Evolutionary conservation across 2,329 filamentous ascomycete species (phyloP), one percentile per base, ranked within the genome.

Genomic region (Clarireedia monteithiana): DNA sequence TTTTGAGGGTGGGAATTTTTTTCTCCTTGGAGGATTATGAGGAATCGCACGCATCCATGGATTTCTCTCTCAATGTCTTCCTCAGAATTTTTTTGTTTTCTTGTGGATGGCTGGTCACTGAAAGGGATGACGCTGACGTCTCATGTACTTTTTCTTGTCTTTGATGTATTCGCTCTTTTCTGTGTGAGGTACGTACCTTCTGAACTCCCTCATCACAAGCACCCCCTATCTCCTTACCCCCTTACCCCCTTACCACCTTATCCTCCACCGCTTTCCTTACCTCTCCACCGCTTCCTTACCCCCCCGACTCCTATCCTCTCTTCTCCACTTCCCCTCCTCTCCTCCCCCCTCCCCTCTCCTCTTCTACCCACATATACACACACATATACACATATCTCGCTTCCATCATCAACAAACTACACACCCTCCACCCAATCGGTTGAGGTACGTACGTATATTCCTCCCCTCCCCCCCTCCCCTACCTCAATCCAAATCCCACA

Each of bases 121-220:
- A 49, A 12, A 48, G 40, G 26, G 47, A 26, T 36, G 12, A 34
- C 17, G 26, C 6, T 30, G 39, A 27, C 49, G 40, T 42, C 53
- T 55, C 55, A 55, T 61, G 51, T 58, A 58, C 48, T 30, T 23
- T 36, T 51, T n/a, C 39, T 45, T 40, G 15, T 24, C 39, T 17
- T 55, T 55, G 38, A 55, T 50, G 24, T 50, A 26, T 55, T 26
- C 20, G 24, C 30, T 58, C 26, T 14, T 50, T 46, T 51, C 48
- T 20, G 50, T 39, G 61, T 63, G 60, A 65, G 65, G 65, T 67
- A 67, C 63, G 65, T 66, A 64, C 56, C 38, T 59, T 58, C 50
- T 47, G 46, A 55, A 46, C 51, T 48, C 49, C 17, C 46, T 24
- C 20, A 40, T 34, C 50, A 34, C 30, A 45, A 15, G 36, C 20